A percentile compares a stretch with the other conserved stretches of the same genome.
These are phyloP conservation scores for Globisporangium megalacanthum DNA, from an alignment of 352 stramenopile genomes.

Conservation along the genomic window DNA sequence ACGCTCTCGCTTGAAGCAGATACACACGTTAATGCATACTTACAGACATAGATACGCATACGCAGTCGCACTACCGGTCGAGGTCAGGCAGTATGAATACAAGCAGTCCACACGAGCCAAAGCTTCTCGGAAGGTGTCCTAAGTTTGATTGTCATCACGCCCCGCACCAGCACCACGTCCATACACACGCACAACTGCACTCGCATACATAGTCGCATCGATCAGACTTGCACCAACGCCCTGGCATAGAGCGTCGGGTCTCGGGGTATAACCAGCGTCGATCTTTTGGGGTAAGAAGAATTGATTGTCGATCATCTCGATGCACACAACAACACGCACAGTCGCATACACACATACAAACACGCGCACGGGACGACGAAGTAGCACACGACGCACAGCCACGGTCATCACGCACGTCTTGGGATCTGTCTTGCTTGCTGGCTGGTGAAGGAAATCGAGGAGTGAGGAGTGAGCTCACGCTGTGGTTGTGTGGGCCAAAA, in stretches of 20 bases:
- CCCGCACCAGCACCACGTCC: conserved; percentile 16
- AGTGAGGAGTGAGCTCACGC: no score
- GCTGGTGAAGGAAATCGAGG: no score
- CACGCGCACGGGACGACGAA: not conserved
- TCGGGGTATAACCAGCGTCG: conserved; percentile 67
- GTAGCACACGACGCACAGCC: no score
- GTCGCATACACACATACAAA: not conserved
- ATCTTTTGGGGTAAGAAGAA: conserved; percentile 76
- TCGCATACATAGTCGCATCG: conserved; percentile 21
- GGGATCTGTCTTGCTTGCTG: no score
- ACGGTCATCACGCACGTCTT: no score
- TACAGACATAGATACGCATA: conserved; percentile 1
- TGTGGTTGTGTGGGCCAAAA: no score
- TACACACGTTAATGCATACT: not conserved
- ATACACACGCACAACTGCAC: conserved; percentile 18
- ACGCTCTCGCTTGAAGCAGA: conserved; percentile 21
- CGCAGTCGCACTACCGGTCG: conserved; percentile 7
- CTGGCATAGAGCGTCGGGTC: conserved; percentile 43
- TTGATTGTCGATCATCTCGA: conserved; percentile 77
- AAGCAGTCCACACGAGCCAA: conserved; percentile 71
- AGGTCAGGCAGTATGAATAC: conserved; percentile 85
- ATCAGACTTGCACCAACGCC: conserved; percentile 69
- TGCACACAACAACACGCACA: conserved; percentile 5
- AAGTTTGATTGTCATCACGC: conserved; percentile 71
- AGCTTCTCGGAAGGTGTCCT: conserved; percentile 82